Evolutionary conservation across 345 rosid species (phyloP).

Genomic region (Sapria himalayana): DNA sequence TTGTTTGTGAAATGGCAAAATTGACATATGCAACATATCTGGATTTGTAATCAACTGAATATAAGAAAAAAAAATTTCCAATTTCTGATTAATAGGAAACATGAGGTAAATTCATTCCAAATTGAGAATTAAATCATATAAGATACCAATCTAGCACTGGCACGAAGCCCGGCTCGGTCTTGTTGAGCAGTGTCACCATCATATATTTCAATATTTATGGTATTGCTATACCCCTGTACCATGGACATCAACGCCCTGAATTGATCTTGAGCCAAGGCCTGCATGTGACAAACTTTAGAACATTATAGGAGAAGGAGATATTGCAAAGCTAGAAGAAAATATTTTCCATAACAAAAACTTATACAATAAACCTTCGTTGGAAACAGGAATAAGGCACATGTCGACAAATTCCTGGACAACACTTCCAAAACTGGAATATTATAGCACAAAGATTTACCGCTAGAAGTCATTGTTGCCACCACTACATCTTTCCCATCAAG

Average conservation of each 20-base stretch:
- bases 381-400: constrained; percentile 81
- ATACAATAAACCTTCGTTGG: constrained; percentile 60
- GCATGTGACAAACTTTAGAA: no score
- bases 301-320: no score
- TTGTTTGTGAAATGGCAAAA: constrained; percentile 59
- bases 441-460: constrained; percentile 97
- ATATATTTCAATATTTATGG: constrained; percentile 52
- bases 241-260: constrained; percentile 42
- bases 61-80: constrained; percentile 9
- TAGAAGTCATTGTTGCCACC: constrained; percentile 88
- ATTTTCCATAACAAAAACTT: background rate
- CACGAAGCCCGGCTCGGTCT: constrained; percentile 50
- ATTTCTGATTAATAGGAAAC: no score
- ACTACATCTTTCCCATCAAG: constrained; percentile 61
- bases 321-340: no score
- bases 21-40: constrained; percentile 81
- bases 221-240: constrained; percentile 23
- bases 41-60: constrained; percentile 92
- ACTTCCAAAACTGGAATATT: constrained; percentile 78
- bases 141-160: constrained; percentile 63
- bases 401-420: constrained; percentile 32
- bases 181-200: constrained; percentile 72
- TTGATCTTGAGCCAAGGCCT: constrained; percentile 98
- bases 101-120: no score
- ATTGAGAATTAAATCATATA: constrained; percentile 9